phyloP scores from a whole-genome alignment of 2,329 filamentous ascomycete genomes.

The Gremmenia infestans region DNA sequence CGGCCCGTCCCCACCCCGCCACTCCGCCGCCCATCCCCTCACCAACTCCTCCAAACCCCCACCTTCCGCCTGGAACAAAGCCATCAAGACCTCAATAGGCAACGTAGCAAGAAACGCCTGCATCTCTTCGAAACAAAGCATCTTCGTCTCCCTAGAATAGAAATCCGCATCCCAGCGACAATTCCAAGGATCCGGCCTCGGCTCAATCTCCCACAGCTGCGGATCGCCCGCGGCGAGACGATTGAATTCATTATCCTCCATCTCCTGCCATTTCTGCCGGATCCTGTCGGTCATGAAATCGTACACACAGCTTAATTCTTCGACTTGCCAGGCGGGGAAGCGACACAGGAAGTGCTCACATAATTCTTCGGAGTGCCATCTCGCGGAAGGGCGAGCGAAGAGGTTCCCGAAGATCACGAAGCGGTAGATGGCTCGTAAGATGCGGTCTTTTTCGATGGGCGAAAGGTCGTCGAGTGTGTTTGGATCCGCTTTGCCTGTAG shows the following conservation, averaged over 20 bases:
- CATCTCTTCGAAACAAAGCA: background rate
- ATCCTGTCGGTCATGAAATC: slow-evolving; percentile 4
- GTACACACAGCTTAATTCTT: slow-evolving; percentile 6
- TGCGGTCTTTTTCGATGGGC: slow-evolving; percentile 1
- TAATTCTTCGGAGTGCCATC: background rate
- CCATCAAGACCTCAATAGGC: background rate
- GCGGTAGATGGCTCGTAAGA: slow-evolving; percentile 5
- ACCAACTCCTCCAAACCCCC: background rate
- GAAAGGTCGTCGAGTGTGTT: slow-evolving; percentile 3
- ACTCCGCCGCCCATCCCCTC: background rate
- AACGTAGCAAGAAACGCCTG: background rate
- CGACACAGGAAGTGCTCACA: slow-evolving; percentile 2
- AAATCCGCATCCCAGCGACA: slow-evolving; percentile 3
- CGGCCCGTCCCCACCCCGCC: background rate
- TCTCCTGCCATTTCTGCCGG: slow-evolving; percentile 4
- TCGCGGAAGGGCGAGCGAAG: background rate
- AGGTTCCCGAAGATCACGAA: slow-evolving; percentile 6
- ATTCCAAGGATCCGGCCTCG: background rate
- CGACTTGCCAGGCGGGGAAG: slow-evolving; percentile 8
- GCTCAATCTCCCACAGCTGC: background rate
- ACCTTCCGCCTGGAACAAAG: slow-evolving; percentile 1
- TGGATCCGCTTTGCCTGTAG: background rate
- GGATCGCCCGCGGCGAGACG: background rate
- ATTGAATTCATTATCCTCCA: slow-evolving; percentile 1
- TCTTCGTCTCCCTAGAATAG: background rate